These are phyloP conservation scores for Geotrichum histeridarum DNA, from an alignment of 1,139 yeast species.

Conservation along the genomic window DNA sequence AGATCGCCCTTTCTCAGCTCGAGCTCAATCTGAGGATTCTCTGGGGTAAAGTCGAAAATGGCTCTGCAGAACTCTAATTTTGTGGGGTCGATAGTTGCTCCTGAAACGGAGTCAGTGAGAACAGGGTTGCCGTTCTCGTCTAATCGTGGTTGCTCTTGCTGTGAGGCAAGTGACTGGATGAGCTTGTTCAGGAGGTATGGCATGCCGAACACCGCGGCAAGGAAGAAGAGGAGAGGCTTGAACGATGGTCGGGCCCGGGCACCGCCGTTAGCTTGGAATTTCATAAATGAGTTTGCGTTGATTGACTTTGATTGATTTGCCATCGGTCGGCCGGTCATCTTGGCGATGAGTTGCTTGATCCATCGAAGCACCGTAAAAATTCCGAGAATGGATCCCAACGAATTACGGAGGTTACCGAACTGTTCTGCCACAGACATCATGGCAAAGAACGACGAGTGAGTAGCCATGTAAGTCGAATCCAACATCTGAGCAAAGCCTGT, in stretches of 20 bases:
- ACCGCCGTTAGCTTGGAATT: constrained; percentile 43
- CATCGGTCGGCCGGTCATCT: constrained; percentile 26
- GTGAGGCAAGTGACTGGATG: constrained; percentile 55
- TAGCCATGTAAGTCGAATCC: constrained; percentile 96
- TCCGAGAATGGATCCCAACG: constrained; percentile 80
- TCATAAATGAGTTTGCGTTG: constrained; percentile 60
- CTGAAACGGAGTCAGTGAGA: constrained; percentile 11
- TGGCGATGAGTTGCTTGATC: constrained; percentile 41
- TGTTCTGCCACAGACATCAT: constrained; percentile 96
- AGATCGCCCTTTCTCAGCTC: constrained; percentile 75
- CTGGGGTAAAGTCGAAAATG: constrained; percentile 83
- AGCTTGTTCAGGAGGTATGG: constrained; percentile 79
- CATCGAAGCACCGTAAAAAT: constrained; percentile 76
- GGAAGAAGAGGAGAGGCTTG: constrained; percentile 76
- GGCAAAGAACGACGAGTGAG: constrained; percentile 92
- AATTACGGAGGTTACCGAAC: constrained; percentile 77
- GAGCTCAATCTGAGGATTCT: constrained; percentile 81
- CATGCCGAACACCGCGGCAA: constrained; percentile 88
- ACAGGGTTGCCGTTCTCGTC: constrained; percentile 20
- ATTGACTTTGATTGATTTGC: constrained; percentile 40
- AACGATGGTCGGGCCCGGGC: constrained; percentile 56
- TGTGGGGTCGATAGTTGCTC: constrained; percentile 55
- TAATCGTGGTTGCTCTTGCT: constrained; percentile 40
- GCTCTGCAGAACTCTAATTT: constrained; percentile 86
- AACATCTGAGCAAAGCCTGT: constrained; percentile 98